phyloP scores from a whole-genome alignment of 352 stramenopile genomes.

The Elongisporangium anandrum region DNA sequence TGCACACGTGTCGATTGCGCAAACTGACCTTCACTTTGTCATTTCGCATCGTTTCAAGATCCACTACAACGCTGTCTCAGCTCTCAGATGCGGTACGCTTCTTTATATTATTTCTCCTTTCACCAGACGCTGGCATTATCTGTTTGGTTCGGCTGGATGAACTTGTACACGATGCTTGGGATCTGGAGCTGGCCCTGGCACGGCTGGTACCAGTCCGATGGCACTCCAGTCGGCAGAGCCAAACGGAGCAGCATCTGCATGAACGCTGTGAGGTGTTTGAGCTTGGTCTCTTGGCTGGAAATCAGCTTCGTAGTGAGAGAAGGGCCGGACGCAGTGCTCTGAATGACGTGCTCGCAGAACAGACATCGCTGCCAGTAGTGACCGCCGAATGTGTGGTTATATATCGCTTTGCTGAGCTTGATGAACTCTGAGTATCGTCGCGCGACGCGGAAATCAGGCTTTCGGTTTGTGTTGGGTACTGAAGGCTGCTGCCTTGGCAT shows the following conservation, averaged over 20 bases:
- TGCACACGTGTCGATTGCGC: not conserved
- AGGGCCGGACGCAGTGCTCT: not conserved
- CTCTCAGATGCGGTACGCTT: too few species aligned
- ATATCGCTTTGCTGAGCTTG: not conserved
- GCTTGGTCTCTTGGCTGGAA: not conserved
- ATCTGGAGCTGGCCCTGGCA: not conserved
- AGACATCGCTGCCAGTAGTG: not conserved
- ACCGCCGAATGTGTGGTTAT: not conserved
- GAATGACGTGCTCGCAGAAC: not conserved
- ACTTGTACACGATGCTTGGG: not conserved
- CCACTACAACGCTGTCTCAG: not conserved
- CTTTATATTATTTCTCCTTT: too few species aligned
- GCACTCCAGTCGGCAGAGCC: not conserved
- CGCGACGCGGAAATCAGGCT: conserved; percentile 48
- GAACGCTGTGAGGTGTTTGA: not conserved
- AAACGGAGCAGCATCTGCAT: not conserved
- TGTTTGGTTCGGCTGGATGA: not conserved
- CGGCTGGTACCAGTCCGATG: not conserved
- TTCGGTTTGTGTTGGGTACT: conserved; percentile 1
- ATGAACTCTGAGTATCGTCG: conserved; percentile 59
- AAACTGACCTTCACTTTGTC: not conserved
- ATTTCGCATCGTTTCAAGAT: not conserved
- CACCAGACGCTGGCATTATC: not conserved
- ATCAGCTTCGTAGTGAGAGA: not conserved
- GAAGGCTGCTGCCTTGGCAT: conserved; percentile 15